Base-by-base conservation (phyloP, 345 rosid species). In the Citrus australasica region DNA sequence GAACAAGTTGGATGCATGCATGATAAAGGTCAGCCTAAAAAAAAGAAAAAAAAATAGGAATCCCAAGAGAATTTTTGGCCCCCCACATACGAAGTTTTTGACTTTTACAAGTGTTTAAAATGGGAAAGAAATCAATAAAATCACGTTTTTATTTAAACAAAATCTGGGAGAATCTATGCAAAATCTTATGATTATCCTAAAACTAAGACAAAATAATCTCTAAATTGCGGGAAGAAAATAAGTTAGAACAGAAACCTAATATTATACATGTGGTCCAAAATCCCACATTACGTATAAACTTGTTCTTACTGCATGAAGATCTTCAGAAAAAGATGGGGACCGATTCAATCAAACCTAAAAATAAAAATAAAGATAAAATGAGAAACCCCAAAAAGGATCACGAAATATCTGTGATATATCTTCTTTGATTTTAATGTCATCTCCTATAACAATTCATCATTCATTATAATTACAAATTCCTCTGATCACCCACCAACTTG, bases 321-420 rank as follows among this genome's bases (percentile, higher is more conserved):
- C 53, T 68, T 9, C 13, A 27, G 16, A 62, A 42, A 32, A 38
- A 62, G 14, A 21, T 9, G 69, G 67, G 22, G 83, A 83, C 78
- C 79, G 86, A 86, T 88, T 86, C 88, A 84, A 89, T 86, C 88
- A 84, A 79, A 86, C 78, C 84, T 11, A 10, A 2, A 76, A 73
- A 58, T 58, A 33, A 25, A 33, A 32, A 17, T 1, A 67, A 67
- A 40, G 5, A 42, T 13, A 9, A 19, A 27, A 9, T 68, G 42
- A 79, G 60, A 79, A 74, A 40, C 81, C 82, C 85, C 81, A 76
- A 87, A 78, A 85, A 85, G 80, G 85, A 91, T 88, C 92, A 89
- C 92, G 86, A 86, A 87, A 83, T 86, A 88, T 88, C 84, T 83
- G 90, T 90, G 95, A 89, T 89, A 76, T 80, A 85, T 88, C 55